Evolutionary conservation across 768 basidiomycete genomes (phyloP), one percentile per base, ranked within the genome.

Genomic region (Psilocybe cubensis): DNA sequence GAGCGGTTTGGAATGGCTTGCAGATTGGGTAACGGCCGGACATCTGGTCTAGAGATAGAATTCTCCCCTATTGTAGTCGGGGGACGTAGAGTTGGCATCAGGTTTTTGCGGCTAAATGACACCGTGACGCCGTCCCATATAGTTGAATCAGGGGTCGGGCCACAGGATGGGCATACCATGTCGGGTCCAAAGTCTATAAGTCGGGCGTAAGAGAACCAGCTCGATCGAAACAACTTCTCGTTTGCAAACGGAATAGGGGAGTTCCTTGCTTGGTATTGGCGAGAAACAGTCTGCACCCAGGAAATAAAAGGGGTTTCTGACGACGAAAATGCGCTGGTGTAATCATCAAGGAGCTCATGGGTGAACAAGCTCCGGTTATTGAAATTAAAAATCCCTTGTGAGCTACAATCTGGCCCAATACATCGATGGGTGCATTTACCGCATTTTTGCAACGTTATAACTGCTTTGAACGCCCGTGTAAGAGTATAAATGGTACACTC

Each of bases 281-380:
- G 61, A 11, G 59, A 52, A 25, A 70, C 51, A 4, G 59, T 50
- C 10, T 54, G 52, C 1, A 68, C 64, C 67, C 67, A 72, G 21
- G 74, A 63, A 3, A 61, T 54, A 54, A 77, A 76, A 1, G 73
- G 74, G 0, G 68, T 75, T 59, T 77, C 73, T 2, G 75, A 76
- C 10, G 68, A 52, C 9, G 70, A 72, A 48, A 58, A 76, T 0
- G 60, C 57, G 21, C 58, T 64, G 1, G 72, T 74, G 45, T 74
- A 77, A 33, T 71, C 70, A 27, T 77, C 67, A 1, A 77, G 61
- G 4, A 76, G 57, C 14, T 73, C 65, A 42, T 75, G 72, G 1
- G 73, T 58, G 50, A 75, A 67, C 3, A 75, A 31, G 3, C 58
- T 46, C 2, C 40, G 50, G 57, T 75, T 74, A 40, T 76, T 74